Evolutionary conservation across 1,284 basidiomycete genomes (phyloP).

Genomic region (Apiotrichum mycotoxinovorans): DNA sequence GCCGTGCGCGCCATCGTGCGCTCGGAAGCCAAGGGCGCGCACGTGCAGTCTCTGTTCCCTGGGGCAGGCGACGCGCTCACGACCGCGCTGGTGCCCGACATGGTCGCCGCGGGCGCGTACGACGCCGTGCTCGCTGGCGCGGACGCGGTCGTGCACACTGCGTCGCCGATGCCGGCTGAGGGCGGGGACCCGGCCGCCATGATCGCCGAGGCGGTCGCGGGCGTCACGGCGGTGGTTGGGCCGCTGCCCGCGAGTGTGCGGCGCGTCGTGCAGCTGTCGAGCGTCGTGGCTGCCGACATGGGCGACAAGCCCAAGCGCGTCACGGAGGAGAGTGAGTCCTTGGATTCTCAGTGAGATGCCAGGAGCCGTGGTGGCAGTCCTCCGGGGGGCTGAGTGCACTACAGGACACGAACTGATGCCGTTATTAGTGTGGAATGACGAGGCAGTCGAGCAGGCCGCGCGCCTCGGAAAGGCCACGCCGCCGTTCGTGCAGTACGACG

Average conservation of each 20-base stretch:
- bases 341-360: no score
- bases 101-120: conserved; percentile 60
- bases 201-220: background rate
- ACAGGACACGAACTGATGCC: no score
- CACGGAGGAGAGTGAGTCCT: background rate
- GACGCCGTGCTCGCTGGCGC: conserved; percentile 65
- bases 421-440: background rate
- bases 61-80: background rate
- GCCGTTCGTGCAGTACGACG: conserved; percentile 3
- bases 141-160: conserved; percentile 54
- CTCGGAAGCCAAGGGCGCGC: conserved; percentile 53
- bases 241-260: background rate
- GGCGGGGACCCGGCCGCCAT: background rate
- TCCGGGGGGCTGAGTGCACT: no score
- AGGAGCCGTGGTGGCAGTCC: no score
- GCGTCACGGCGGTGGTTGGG: background rate
- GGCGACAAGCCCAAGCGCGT: background rate
- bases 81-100: conserved; percentile 53
- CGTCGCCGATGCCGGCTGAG: conserved; percentile 15
- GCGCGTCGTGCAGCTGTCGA: background rate
- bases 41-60: conserved; percentile 53
- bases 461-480: background rate
- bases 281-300: background rate
- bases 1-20: conserved; percentile 58
- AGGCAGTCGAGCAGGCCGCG: background rate